These are phyloP conservation scores for Didymosphaeria variabile DNA, from an alignment of 2,329 filamentous ascomycete genomes.

Conservation along the genomic window DNA sequence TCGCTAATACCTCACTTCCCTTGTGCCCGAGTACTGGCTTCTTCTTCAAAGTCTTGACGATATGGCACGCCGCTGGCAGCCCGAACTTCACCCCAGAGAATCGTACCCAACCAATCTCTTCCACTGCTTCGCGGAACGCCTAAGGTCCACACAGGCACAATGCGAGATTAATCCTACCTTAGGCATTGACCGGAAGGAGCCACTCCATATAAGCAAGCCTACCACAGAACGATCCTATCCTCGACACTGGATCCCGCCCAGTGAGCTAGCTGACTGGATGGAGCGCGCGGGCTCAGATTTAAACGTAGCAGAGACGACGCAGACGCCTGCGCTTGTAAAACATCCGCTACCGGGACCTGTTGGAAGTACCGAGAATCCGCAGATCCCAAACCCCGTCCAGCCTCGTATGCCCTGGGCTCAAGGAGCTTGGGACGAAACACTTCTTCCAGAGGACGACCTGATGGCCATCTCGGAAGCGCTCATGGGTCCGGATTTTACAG, in stretches of 20 bases:
- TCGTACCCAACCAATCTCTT: background rate
- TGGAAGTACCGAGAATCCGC: background rate
- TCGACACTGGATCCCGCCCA: background rate
- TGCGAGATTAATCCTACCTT: background rate
- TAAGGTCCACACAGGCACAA: background rate
- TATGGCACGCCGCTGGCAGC: slow-evolving; percentile 2
- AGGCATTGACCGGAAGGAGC: background rate
- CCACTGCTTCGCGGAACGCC: background rate
- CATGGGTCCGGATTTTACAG: slow-evolving; percentile 14
- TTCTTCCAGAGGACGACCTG: slow-evolving; percentile 1
- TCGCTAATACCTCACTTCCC: background rate
- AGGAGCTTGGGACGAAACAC: background rate
- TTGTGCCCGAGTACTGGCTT: slow-evolving; percentile 7
- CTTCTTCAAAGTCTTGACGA: background rate
- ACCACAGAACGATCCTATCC: background rate
- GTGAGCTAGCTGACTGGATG: background rate
- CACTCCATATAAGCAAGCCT: background rate
- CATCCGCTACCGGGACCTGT: background rate
- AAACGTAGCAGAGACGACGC: background rate
- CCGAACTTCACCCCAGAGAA: background rate
- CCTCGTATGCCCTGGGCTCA: background rate
- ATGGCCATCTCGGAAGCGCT: slow-evolving; percentile 10
- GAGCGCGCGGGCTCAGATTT: background rate
- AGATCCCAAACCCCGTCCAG: background rate
- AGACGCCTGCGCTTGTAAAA: background rate